A percentile compares a stretch with the other conserved stretches of the same genome.
Evolutionary conservation across 2,329 filamentous ascomycete species (phyloP).

Genomic region (Cytospora piceae): DNA sequence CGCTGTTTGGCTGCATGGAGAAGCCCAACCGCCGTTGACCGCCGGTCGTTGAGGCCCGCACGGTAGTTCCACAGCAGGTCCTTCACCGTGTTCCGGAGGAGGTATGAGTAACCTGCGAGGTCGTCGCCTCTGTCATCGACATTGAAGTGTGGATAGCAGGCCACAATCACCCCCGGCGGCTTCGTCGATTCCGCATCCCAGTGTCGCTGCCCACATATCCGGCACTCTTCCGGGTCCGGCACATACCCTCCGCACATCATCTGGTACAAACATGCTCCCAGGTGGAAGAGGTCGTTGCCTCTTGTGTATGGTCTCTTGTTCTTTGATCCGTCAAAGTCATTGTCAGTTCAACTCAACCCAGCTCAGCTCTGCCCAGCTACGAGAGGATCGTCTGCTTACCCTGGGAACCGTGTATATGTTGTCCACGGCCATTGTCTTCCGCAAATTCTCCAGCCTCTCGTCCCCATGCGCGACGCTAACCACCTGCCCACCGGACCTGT

Average conservation of each 20-base stretch:
- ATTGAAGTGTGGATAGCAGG: not conserved
- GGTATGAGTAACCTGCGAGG: conserved; percentile 27
- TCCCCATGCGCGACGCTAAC: conserved; percentile 35
- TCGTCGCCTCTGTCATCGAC: conserved; percentile 19
- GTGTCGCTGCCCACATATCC: conserved; percentile 37
- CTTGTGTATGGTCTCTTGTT: conserved; percentile 41
- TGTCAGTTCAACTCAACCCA: not conserved
- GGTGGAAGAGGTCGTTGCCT: conserved; percentile 43
- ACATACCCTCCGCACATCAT: conserved; percentile 46
- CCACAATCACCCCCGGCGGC: not conserved
- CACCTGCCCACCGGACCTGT: conserved; percentile 20
- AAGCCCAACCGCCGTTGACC: not conserved
- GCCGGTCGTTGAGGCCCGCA: not conserved
- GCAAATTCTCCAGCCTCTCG: conserved; percentile 31
- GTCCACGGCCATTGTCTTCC: conserved; percentile 29
- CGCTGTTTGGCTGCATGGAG: conserved; percentile 1
- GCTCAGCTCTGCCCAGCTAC: too few species aligned
- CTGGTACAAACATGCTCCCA: conserved; percentile 44
- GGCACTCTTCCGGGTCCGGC: conserved; percentile 39
- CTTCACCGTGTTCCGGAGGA: conserved; percentile 28
- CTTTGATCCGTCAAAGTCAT: conserved; percentile 31
- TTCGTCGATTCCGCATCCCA: not conserved
- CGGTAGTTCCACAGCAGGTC: conserved; percentile 15
- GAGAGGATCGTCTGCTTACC: conserved; percentile 18
- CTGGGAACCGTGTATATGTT: conserved; percentile 14